Evolutionary conservation across 305 asterid species (phyloP), one percentile per base, ranked within the genome.

Genomic region (Nicotiana rustica): DNA sequence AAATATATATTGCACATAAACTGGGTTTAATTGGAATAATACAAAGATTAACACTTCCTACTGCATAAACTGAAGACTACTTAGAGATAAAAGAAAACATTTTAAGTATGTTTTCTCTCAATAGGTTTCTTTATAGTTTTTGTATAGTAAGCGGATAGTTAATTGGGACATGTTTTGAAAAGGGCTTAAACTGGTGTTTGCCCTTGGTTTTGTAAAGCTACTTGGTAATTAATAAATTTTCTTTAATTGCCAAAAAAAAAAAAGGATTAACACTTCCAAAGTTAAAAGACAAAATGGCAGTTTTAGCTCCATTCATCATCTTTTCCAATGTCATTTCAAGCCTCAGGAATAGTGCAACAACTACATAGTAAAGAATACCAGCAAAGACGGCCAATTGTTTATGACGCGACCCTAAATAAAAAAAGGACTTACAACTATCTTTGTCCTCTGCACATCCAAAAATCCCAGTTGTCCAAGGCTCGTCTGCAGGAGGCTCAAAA

Each of bases 391-490:
- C 65, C 79, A 52, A 75, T 52, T 75, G 5, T 25, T 52, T 29
- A 52, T 25, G 55, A 21, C 6, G 80, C 47, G 29, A 2, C 17
- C 29, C 19, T 52, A 52, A 52, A 35, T 52, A 35, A 59, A 76
- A 59, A 38, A 25, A 38, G 21, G 83, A 82, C 97, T 94, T 88
- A 96, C 99, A 92, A 78, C 98, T 96, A 49, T 96, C 97, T 18
- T 86, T 52, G 87, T 96, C 98, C 84, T 93, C 88, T 80, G 95
- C 85, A 80, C 99, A 96, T 49, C 91, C 93, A 82, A 90, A 94
- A 69, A 96, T 92, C 83, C 97, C 99, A 77, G 97, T 92, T 49
- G 90, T 87, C 99, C 99, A 96, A 64, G 99, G 98, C 85, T 96
- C 99, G 76, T 93, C 97, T 0, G 98, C 93, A 67, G 97, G 98